Evolutionary conservation across 2,329 filamentous ascomycete species (phyloP), one percentile per base, ranked within the genome.

Genomic region (Cercospora nicotianae): DNA sequence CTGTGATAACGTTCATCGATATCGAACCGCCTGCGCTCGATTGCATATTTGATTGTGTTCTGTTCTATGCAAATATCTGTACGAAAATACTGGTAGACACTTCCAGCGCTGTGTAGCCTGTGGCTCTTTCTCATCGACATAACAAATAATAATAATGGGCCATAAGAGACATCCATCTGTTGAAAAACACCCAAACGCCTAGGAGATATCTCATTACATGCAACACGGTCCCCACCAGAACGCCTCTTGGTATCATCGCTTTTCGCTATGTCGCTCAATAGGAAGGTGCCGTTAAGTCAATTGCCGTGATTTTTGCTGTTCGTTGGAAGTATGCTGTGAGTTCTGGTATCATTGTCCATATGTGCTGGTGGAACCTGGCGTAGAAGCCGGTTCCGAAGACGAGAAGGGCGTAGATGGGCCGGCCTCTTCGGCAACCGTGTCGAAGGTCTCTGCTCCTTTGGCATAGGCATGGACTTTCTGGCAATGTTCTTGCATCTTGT

Each of bases 401-500:
- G 55, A 59, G 16, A 31, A 33, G 18, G 55, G 55, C 1, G 55
- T 59, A 36, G 16, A 20, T 18, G 55, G 53, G 20, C 16, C 10
- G n/a, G 31, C 20, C 9, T 64, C 31, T 39, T 64, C 62, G 9
- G 48, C 28, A 3, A 64, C 12, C 12, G 48, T 55, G 31, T 26
- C 30, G 42, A 57, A 64, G 1, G 3, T 28, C 20, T 64, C 62
- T 42, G 48, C 28, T 18, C 62, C 62, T 30, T 33, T 13, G 5
- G 48, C 31, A 26, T 58, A 39, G 5, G 51, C 62, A 33, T 64
- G 62, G 16, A 64, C 62, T 12, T 64, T 64, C 23, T 64, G 62
- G 16, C 62, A 64, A n/a, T 64, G 62, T 20, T 64, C 62, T 64
- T 64, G 62, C 51, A 64, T 58, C 31, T 64, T 64, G 51, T 64